A percentile compares a stretch with the other conserved stretches of the same genome.
phyloP scores from a whole-genome alignment of 2,329 filamentous ascomycete genomes.

The Fusarium sublunatum region DNA sequence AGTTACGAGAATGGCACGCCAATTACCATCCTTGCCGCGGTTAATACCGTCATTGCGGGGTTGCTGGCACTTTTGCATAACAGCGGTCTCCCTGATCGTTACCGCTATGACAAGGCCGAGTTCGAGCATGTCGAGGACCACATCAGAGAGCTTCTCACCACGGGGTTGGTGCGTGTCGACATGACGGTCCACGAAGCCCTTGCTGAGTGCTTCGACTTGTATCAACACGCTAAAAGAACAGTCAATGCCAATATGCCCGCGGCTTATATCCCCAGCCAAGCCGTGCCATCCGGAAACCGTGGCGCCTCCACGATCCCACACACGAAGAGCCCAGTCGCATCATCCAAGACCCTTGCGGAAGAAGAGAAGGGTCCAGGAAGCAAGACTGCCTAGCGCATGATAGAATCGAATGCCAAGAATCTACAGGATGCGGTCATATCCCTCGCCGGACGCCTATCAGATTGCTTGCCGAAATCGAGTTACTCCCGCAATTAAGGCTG shows the following conservation, averaged over 20 bases:
- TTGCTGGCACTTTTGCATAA: slow-evolving; percentile 65
- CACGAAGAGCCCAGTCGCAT: slow-evolving; percentile 2
- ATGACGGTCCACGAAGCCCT: slow-evolving; percentile 60
- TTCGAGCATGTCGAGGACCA: slow-evolving; percentile 63
- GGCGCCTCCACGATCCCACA: slow-evolving; percentile 5
- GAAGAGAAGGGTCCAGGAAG: slow-evolving; percentile 23
- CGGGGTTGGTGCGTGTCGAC: slow-evolving; percentile 56
- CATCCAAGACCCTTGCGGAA: slow-evolving; percentile 11
- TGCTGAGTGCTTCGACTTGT: slow-evolving; percentile 60
- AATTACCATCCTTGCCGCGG: slow-evolving; percentile 62
- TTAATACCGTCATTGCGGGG: slow-evolving; percentile 63
- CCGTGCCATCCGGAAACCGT: slow-evolving; percentile 20
- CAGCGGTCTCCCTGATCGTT: slow-evolving; percentile 64
- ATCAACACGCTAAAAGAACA: slow-evolving; percentile 58
- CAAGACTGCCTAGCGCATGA: slow-evolving; percentile 17
- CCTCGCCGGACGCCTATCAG: slow-evolving; percentile 26
- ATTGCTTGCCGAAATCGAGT: slow-evolving; percentile 29
- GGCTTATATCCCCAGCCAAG: slow-evolving; percentile 51
- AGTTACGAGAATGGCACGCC: slow-evolving; percentile 51
- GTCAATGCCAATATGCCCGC: slow-evolving; percentile 61
- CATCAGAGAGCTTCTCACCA: slow-evolving; percentile 62
- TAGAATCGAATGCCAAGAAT: neutral
- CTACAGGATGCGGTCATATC: slow-evolving; percentile 28
- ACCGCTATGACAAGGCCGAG: slow-evolving; percentile 61
- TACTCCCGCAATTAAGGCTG: slow-evolving; percentile 24